Percentiles rank a stretch among this genome's conserved stretches.
phyloP scores from a whole-genome alignment of 2,329 filamentous ascomycete genomes.

The Septoria petroselini region DNA sequence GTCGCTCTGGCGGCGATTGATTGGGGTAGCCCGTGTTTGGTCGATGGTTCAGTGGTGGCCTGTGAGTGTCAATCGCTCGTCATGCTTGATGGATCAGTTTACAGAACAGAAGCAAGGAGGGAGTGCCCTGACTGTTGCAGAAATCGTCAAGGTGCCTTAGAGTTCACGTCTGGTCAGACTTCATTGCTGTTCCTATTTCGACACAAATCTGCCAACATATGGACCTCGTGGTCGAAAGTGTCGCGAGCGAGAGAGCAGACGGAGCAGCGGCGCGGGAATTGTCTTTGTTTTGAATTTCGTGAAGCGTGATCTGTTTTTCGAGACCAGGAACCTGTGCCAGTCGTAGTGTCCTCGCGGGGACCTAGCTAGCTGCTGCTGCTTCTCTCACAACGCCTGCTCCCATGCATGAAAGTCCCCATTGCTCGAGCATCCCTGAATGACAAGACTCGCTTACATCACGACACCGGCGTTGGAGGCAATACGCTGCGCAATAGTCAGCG shows the following conservation, averaged over 20 bases:
- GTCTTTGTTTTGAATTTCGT: conserved; percentile 1
- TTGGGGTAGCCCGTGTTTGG: too few species aligned
- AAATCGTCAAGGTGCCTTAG: too few species aligned
- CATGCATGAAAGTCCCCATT: conserved; percentile 25
- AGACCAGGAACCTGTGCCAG: conserved; percentile 14
- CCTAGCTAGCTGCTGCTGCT: conserved; percentile 10
- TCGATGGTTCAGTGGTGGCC: too few species aligned
- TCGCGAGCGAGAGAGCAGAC: background rate
- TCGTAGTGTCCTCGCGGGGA: conserved; percentile 1
- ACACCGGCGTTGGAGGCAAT: conserved; percentile 99
- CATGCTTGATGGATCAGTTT: too few species aligned
- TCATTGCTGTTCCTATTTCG: too few species aligned
- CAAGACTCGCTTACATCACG: conserved; percentile 75
- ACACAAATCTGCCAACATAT: too few species aligned
- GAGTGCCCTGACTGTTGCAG: too few species aligned
- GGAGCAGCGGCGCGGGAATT: background rate
- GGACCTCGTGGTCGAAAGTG: too few species aligned
- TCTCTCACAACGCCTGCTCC: conserved; percentile 25
- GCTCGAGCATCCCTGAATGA: conserved; percentile 13
- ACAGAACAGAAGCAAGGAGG: too few species aligned
- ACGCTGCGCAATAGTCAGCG: conserved; percentile 59
- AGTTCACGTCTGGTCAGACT: too few species aligned
- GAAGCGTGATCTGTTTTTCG: conserved; percentile 19
- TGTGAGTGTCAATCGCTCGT: too few species aligned
- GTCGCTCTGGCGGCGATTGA: too few species aligned